Percentiles rank a stretch among this genome's conserved stretches.
These are phyloP conservation scores for Torrubiellomyces zombiae DNA, from an alignment of 2,329 filamentous ascomycete species.

Conservation along the genomic window DNA sequence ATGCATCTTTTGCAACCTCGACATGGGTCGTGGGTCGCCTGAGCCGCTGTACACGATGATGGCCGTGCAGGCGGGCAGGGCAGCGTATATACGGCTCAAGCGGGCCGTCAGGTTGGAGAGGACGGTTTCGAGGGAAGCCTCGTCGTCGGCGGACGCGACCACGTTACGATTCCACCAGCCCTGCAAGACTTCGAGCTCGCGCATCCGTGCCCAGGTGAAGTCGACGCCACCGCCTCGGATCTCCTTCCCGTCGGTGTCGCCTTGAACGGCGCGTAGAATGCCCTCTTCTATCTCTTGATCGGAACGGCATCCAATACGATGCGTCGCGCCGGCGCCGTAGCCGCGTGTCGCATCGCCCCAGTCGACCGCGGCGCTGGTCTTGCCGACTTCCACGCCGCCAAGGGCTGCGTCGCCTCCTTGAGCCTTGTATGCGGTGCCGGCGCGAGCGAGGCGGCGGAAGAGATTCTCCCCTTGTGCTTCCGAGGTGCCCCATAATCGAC, in stretches of 20 bases:
- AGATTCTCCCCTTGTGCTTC: slow-evolving; percentile 73
- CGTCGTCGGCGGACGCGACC: slow-evolving; percentile 16
- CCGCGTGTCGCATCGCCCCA: slow-evolving; percentile 64
- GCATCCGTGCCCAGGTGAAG: slow-evolving; percentile 50
- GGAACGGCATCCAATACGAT: slow-evolving; percentile 37
- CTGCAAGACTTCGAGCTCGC: slow-evolving; percentile 46
- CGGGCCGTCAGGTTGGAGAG: slow-evolving; percentile 29
- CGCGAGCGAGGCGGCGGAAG: slow-evolving; percentile 61
- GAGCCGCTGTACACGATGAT: slow-evolving; percentile 50
- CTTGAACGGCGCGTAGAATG: slow-evolving; percentile 40
- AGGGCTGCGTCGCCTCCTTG: slow-evolving; percentile 41
- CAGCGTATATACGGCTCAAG: slow-evolving; percentile 37
- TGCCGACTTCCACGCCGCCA: slow-evolving; percentile 37
- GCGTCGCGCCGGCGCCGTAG: slow-evolving; percentile 36
- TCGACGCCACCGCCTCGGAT: slow-evolving; percentile 45
- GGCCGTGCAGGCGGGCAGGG: slow-evolving; percentile 46
- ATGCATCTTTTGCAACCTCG: slow-evolving; percentile 41
- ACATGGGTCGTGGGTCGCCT: slow-evolving; percentile 52
- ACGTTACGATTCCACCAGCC: slow-evolving; percentile 52
- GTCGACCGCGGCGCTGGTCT: slow-evolving; percentile 64
- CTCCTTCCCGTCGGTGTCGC: slow-evolving; percentile 39
- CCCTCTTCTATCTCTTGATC: slow-evolving; percentile 41
- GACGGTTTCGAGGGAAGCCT: slow-evolving; percentile 26
- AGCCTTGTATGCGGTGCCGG: slow-evolving; percentile 44
- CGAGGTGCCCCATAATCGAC: slow-evolving; percentile 66